Evolutionary conservation across 1,284 basidiomycete species (phyloP), one percentile per base, ranked within the genome.

Genomic region (Vanrija pseudolonga): DNA sequence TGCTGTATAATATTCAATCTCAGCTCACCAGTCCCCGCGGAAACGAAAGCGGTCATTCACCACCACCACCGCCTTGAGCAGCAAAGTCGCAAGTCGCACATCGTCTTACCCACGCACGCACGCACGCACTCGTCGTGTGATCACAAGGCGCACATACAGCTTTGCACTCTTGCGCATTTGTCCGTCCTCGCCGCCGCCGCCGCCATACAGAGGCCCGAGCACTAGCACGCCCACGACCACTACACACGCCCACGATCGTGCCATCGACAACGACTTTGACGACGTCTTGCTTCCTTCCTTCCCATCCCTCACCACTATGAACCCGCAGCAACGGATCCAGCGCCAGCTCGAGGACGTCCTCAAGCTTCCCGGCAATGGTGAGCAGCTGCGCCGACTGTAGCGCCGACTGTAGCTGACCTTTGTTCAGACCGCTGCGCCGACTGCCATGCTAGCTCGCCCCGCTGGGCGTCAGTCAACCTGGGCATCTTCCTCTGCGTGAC

Each of bases 381-480:
- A 54, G 72, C n/a, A n/a, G n/a, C n/a, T 60, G 5, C 14, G 8
- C 37, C 20, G 3, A 9, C 14, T 19, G n/a, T 22, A 4, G 24
- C 43, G 15, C 26, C 15, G 26, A n/a, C 20, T 22, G n/a, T n/a
- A 3, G 22, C 43, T 19, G 40, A 15, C 18, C 26, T 3, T 3
- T n/a, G n/a, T n/a, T n/a, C 51, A 76, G 75, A 72, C 38, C 62
- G 43, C 24, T 77, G 75, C 56, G 75, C 75, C 41, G 75, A 77
- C 58, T 77, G 75, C 54, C 66, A 65, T 48, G 59, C 69, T 0
- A 42, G 63, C 3, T 63, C 71, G 28, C 75, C 75, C 6, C 60
- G 75, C 43, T 77, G 75, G 75, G 75, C 75, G 11, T 62, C 57
- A 19, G 66, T 72, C 47, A 76, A 73, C 55, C 65, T 76, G 15